phyloP scores from a whole-genome alignment of 345 rosid genomes.

The Mercurialis annua region DNA sequence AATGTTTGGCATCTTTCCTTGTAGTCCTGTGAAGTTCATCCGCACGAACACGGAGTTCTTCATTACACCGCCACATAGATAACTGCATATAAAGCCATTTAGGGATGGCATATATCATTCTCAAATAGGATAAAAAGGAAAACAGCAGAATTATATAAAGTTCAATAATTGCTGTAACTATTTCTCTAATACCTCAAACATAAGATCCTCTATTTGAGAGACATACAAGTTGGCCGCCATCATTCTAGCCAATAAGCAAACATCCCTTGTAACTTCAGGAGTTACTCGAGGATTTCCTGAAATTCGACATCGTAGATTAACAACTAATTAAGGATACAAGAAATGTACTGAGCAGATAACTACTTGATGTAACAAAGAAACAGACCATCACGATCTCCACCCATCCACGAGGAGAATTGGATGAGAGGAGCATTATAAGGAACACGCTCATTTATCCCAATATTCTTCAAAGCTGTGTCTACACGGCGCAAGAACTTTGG shows the following conservation, averaged over 20 bases:
- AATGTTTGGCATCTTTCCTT: conserved; percentile 92
- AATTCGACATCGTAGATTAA: no score
- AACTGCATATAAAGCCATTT: conserved; percentile 40
- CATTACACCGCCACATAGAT: conserved; percentile 99
- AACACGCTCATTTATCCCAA: conserved; percentile 86
- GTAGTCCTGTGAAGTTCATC: conserved; percentile 72
- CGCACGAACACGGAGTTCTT: conserved; percentile 77
- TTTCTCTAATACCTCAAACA: conserved; percentile 99
- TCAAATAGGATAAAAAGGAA: no score
- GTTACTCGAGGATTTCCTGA: conserved; percentile 99
- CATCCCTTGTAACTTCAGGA: conserved; percentile 99
- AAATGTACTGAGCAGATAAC: not conserved
- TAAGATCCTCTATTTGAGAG: conserved; percentile 88
- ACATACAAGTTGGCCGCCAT: conserved; percentile 96
- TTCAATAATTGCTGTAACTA: no score
- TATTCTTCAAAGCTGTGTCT: conserved; percentile 95
- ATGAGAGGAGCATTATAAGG: conserved; percentile 98
- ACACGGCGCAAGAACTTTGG: conserved; percentile 97
- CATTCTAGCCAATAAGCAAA: conserved; percentile 96
- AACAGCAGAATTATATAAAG: no score
- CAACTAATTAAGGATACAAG: no score
- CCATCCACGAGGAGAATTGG: conserved; percentile 99
- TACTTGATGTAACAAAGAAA: conserved; percentile 11
- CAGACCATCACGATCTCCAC: conserved; percentile 98
- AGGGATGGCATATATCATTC: no score